Evolutionary conservation across 148 eudicot genomes (phyloP).

Genomic region (Hydrangea macrophylla): DNA sequence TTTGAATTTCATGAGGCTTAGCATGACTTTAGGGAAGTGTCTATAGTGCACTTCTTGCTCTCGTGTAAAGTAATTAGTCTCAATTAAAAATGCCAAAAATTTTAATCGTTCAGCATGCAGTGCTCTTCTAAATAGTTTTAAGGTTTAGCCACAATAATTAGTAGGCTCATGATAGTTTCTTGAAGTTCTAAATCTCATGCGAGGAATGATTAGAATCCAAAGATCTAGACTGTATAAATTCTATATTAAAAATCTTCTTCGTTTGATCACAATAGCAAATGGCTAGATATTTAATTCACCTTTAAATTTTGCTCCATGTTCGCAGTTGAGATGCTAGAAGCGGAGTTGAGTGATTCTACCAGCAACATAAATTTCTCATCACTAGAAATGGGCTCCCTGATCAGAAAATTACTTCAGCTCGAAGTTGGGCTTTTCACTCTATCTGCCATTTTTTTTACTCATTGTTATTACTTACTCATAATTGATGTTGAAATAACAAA

Average conservation of each 20-base stretch:
- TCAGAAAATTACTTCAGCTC: constrained; percentile 37
- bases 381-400: constrained; percentile 26
- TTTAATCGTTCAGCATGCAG: background rate
- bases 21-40: background rate
- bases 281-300: background rate
- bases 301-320: constrained; percentile 46
- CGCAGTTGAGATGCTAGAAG: constrained; percentile 80
- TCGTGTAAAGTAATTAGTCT: background rate
- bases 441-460: too few species aligned
- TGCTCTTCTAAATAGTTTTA: background rate
- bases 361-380: constrained; percentile 24
- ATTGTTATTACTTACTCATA: too few species aligned
- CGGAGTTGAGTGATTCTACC: constrained; percentile 50
- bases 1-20: background rate
- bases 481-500: too few species aligned
- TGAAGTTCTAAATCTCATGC: background rate
- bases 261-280: background rate
- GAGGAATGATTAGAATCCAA: background rate
- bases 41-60: background rate
- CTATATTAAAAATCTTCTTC: background rate
- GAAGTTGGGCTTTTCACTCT: too few species aligned
- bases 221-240: background rate
- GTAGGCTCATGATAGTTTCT: background rate
- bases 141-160: background rate
- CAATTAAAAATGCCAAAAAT: background rate